Conservation (phyloP, 2,329 filamentous ascomycete species). For the Phyllosticta citribraziliensis region DNA sequence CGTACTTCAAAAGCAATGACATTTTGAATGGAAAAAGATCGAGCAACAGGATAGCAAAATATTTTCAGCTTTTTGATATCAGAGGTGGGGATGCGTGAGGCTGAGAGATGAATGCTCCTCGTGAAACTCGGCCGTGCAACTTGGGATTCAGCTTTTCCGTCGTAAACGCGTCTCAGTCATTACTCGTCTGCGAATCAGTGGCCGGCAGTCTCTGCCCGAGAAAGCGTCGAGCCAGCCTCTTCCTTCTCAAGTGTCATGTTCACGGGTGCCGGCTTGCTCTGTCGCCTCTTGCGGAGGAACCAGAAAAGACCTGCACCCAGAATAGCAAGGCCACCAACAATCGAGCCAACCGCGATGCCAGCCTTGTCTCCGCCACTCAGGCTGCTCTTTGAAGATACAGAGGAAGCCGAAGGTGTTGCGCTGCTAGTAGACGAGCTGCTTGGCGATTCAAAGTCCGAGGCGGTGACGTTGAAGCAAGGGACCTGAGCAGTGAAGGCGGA, state of each 20-base stretch:
- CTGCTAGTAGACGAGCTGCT: slow-evolving; percentile 13
- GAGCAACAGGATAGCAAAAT: no score
- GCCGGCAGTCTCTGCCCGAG: neutral
- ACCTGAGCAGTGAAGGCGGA: slow-evolving; percentile 31
- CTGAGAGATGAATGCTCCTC: neutral
- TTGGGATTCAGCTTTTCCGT: neutral
- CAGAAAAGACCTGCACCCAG: slow-evolving; percentile 18
- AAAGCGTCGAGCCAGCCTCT: neutral
- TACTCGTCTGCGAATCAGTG: neutral
- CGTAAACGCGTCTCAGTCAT: neutral
- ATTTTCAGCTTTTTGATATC: neutral
- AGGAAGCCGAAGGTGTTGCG: neutral
- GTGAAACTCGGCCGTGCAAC: neutral
- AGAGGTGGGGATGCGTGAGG: neutral
- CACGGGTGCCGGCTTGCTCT: neutral
- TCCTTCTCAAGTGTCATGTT: neutral
- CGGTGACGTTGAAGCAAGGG: slow-evolving; percentile 40
- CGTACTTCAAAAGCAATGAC: no score
- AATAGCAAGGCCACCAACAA: slow-evolving; percentile 18
- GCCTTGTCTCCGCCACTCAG: slow-evolving; percentile 35
- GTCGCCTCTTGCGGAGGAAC: slow-evolving; percentile 15
- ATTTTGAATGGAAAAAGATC: no score
- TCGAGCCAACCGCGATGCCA: slow-evolving; percentile 30
- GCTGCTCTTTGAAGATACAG: slow-evolving; percentile 11
- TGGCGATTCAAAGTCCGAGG: slow-evolving; percentile 21